Conservation (phyloP, 2,329 filamentous ascomycete genomes). For the Rutstroemia sp. region DNA sequence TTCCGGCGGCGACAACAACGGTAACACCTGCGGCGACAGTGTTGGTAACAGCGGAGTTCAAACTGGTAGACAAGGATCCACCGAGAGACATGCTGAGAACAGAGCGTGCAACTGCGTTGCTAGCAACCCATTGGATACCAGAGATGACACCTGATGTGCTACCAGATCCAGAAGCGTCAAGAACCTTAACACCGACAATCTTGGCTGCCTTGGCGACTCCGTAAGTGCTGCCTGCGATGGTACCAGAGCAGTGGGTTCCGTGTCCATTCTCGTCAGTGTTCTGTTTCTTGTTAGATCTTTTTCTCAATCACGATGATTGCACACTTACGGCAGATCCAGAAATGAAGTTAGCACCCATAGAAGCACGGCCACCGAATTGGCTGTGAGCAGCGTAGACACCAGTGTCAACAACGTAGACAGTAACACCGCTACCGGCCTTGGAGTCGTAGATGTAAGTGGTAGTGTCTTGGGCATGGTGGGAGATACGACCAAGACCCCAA, state of each 20-base stretch:
- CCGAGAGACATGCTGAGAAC: constrained; percentile 52
- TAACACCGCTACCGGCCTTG: constrained; percentile 28
- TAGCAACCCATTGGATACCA: constrained; percentile 32
- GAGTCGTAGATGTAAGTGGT: constrained; percentile 29
- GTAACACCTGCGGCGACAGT: constrained; percentile 42
- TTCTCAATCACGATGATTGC: neutral
- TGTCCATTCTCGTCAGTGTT: constrained; percentile 35
- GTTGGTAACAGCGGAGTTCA: constrained; percentile 43
- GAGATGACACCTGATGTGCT: constrained; percentile 31
- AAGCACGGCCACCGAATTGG: constrained; percentile 32
- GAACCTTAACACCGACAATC: constrained; percentile 35
- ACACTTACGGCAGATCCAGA: constrained; percentile 19
- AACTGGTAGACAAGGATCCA: constrained; percentile 35
- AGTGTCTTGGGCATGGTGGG: constrained; percentile 20
- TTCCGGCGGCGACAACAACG: constrained; percentile 49
- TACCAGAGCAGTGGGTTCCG: constrained; percentile 37
- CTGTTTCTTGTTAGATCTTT: constrained; percentile 9
- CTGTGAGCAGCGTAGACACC: constrained; percentile 29
- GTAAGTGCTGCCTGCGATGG: constrained; percentile 30
- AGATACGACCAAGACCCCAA: constrained; percentile 30
- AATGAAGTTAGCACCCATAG: constrained; percentile 29
- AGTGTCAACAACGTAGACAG: constrained; percentile 33
- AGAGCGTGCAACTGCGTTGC: constrained; percentile 25
- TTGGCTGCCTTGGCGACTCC: constrained; percentile 34
- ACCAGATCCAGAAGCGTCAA: constrained; percentile 28